Evolutionary conservation across 257 asterid genomes (phyloP).

Genomic region (Rauvolfia tetraphylla): DNA sequence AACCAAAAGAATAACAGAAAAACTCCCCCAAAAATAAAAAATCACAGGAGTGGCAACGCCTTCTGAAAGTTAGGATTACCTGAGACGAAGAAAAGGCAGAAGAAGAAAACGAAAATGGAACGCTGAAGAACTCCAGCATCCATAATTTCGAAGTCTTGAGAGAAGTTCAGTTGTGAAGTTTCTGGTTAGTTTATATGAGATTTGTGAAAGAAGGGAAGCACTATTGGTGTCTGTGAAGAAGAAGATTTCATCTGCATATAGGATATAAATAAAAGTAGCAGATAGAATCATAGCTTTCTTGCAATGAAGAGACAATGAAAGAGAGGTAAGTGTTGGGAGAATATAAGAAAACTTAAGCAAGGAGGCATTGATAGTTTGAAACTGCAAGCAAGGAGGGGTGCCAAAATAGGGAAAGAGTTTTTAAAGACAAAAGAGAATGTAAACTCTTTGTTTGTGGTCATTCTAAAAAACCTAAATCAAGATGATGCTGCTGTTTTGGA

Average conservation of each 20-base stretch:
- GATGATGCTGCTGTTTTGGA: conserved; percentile 9
- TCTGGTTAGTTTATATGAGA: conserved; percentile 11
- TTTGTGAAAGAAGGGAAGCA: conserved; percentile 7
- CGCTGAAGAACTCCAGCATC: conserved; percentile 26
- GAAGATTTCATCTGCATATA: conserved; percentile 21
- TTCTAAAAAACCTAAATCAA: neutral
- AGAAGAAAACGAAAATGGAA: conserved; percentile 32
- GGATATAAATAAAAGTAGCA: conserved; percentile 38
- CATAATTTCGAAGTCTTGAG: conserved; percentile 23
- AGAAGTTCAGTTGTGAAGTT: conserved; percentile 2
- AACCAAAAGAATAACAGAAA: neutral
- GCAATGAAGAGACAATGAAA: conserved; percentile 47
- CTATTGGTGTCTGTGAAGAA: conserved; percentile 10
- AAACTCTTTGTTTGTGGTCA: conserved; percentile 1
- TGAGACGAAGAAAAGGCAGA: conserved; percentile 42
- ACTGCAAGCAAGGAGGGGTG: conserved; percentile 66
- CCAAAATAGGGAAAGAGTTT: conserved; percentile 42
- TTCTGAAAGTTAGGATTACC: conserved; percentile 35
- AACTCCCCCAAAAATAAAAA: neutral
- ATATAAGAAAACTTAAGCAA: conserved; percentile 73
- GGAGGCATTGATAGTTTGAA: conserved; percentile 64
- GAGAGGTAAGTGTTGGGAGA: conserved; percentile 58
- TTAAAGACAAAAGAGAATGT: conserved; percentile 32
- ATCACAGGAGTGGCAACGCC: neutral
- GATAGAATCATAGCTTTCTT: conserved; percentile 88